Conservation (phyloP, 352 stramenopile species). For the Phytophthora sp. region DNA sequence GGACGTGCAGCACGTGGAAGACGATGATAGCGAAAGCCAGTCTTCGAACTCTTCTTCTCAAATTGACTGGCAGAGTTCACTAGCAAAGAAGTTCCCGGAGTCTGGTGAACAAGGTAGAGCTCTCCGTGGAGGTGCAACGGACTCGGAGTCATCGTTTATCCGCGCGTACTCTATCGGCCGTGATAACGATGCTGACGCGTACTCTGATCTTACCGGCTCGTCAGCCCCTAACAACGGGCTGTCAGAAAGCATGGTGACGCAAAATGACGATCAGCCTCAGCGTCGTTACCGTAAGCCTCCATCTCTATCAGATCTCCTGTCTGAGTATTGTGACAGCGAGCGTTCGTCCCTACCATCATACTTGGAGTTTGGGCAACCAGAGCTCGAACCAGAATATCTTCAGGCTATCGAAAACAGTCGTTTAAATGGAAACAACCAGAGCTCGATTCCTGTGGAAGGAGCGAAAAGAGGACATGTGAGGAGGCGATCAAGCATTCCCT, state of each 20-base stretch:
- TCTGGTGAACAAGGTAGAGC: constrained; percentile 5
- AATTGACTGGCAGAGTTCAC: constrained; percentile 33
- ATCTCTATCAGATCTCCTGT: constrained; percentile 68
- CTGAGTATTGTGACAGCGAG: constrained; percentile 52
- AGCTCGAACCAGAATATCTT: constrained; percentile 46
- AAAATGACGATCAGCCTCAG: constrained; percentile 17
- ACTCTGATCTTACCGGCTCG: constrained; percentile 39
- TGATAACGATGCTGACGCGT: constrained; percentile 11
- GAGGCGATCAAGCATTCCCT: constrained; percentile 35
- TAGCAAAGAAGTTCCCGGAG: constrained; percentile 11
- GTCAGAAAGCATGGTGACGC: constrained; percentile 30
- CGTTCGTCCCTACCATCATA: constrained; percentile 38
- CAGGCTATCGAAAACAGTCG: constrained; percentile 28
- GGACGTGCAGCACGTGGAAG: constrained; percentile 29
- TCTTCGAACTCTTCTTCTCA: constrained; percentile 40
- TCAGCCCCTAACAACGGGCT: constrained; percentile 29
- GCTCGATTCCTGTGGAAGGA: constrained; percentile 31
- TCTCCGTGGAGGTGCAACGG: neutral
- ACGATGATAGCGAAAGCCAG: constrained; percentile 42
- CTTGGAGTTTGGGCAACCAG: constrained; percentile 36
- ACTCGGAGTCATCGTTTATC: constrained; percentile 31
- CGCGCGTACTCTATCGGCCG: constrained; percentile 21
- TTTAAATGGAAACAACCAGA: constrained; percentile 9
- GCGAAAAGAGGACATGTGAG: constrained; percentile 17
- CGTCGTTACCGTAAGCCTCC: constrained; percentile 42